Evolutionary conservation across 2,329 filamentous ascomycete species (phyloP).

Genomic region (Rhynchosporium graminicola): DNA sequence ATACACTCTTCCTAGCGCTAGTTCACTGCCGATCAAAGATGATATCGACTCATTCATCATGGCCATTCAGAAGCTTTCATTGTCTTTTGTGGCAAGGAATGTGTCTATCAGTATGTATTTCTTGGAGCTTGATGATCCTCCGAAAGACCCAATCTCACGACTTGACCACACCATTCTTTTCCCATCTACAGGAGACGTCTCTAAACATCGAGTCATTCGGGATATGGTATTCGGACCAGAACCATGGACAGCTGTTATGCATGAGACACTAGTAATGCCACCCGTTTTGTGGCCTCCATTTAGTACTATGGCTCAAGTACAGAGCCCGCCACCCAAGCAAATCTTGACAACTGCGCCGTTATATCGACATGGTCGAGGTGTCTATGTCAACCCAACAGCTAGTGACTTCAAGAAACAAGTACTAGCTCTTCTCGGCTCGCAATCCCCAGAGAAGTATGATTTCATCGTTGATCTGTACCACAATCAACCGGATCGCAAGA

Average conservation of each 20-base stretch:
- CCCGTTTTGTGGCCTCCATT: neutral
- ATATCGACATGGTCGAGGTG: neutral
- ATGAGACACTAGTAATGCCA: neutral
- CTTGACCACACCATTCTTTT: neutral
- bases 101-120: neutral
- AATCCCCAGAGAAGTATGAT: neutral
- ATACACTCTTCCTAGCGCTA: neutral
- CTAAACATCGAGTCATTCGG: neutral
- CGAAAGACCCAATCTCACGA: neutral
- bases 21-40: neutral
- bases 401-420: neutral
- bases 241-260: neutral
- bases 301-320: neutral
- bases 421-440: neutral
- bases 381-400: neutral
- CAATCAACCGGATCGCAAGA: neutral
- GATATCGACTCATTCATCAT: neutral
- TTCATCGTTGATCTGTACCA: constrained; percentile 1
- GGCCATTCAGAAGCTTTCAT: neutral
- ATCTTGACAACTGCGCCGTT: neutral
- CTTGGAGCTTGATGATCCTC: neutral
- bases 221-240: neutral
- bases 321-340: neutral
- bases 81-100: neutral
- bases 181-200: neutral